Base-by-base conservation (phyloP, 805 yeast species). In the Debaryomyces hansenii region DNA sequence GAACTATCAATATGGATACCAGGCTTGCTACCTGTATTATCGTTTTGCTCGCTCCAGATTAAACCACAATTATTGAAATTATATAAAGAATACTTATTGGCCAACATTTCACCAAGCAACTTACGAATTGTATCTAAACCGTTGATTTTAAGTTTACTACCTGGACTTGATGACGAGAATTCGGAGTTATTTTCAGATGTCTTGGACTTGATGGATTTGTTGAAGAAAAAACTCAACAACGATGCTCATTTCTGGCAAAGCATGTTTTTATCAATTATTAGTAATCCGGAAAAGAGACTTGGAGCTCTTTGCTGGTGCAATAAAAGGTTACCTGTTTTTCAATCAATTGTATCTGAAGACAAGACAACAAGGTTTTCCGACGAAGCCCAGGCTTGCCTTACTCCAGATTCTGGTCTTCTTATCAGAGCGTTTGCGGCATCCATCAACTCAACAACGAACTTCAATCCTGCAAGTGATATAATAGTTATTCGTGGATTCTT, bases 111-210 rank as follows among this genome's bases (percentile, higher is more conserved):
- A 58, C 82, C 2, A 46, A 53, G 0, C 11, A 52, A 50, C 9
- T 53, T 91, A 46, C 74, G 82, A 45, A 66, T 77, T 20, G 63
- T 89, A 14, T 69, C 87, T 29, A 83, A 80, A 47, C 90, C 97
- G 0, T 57, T 92, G 6, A 64, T 92, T 4, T 72, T 90, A 41
- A 80, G 92, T 50, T 72, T 91, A 29, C 65, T 92, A 2, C 90
- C 96, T 0, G 96, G 96, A 0, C 78, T 94, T 42, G 99, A 94
- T 56, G 98, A 94, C 56, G 96, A 91, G 53, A 81, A 91, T 35
- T 82, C 91, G 16, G 99, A 94, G 57, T 84, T 84, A 28, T 92
- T 86, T 59, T 74, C 72, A 11, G 78, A 83, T 1, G 77, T 84
- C 1, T 52, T 90, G 44, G 68, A 69, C 0, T 59, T 92, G 36